Evolutionary conservation across 2,329 filamentous ascomycete genomes (phyloP).

Genomic region (Coleophoma eucalyptorum): DNA sequence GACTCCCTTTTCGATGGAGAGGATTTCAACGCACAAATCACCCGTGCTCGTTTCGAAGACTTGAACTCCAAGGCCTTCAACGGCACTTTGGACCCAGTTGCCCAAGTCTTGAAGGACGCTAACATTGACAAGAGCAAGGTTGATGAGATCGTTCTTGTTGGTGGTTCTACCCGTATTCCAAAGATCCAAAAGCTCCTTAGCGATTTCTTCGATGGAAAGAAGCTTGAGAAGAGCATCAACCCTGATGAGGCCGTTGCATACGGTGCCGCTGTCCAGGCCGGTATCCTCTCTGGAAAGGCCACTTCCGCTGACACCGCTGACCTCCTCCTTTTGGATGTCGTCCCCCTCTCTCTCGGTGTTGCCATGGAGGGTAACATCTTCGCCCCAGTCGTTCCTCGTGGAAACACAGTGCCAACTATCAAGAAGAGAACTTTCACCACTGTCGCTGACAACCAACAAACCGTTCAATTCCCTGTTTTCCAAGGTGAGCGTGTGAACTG

Average conservation of each 20-base stretch:
- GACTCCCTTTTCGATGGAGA: slow-evolving; percentile 98
- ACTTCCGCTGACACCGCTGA: slow-evolving; percentile 92
- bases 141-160: slow-evolving; percentile 98
- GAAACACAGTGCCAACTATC: slow-evolving; percentile 70
- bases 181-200: slow-evolving; percentile 98
- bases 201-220: slow-evolving; percentile 99
- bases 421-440: slow-evolving; percentile 93
- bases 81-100: slow-evolving; percentile 91
- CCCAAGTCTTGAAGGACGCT: slow-evolving; percentile 95
- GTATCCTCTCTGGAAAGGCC: slow-evolving; percentile 97
- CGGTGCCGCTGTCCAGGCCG: slow-evolving; percentile 97
- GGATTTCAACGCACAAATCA: slow-evolving; percentile 96
- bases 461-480: slow-evolving; percentile 87
- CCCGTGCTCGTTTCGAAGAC: slow-evolving; percentile 98
- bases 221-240: slow-evolving; percentile 99
- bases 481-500: slow-evolving; percentile 98
- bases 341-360: slow-evolving; percentile 94
- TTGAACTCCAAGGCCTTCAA: slow-evolving; percentile 94
- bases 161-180: slow-evolving; percentile 98
- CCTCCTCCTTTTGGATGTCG: slow-evolving; percentile 92
- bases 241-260: slow-evolving; percentile 99
- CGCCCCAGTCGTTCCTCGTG: slow-evolving; percentile 83
- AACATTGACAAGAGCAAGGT: slow-evolving; percentile 83
- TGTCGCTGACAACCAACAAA: slow-evolving; percentile 72
- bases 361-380: slow-evolving; percentile 99